Evolutionary conservation across 2,329 filamentous ascomycete genomes (phyloP), one percentile per base, ranked within the genome.

Genomic region (Phyllosticta paracitricarpa): DNA sequence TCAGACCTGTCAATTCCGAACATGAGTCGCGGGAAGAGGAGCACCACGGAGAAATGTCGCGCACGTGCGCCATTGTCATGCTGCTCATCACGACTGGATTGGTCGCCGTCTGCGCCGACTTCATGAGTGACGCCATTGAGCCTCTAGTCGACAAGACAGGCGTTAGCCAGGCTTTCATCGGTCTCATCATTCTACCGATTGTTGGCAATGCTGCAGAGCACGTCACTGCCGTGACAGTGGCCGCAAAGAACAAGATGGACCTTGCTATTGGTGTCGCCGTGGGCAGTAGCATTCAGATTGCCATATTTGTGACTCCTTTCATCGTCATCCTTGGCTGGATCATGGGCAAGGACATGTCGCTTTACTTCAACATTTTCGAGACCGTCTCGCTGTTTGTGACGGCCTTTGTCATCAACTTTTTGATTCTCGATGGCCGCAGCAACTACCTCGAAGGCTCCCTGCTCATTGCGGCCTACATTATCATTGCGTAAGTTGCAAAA

Each of bases 181-280:
- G 89, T 67, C 80, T 92, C 10, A 91, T 93, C 67, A 84, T 93
- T 58, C 77, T 93, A 4, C 89, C 89, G 8, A 91, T 92, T 67
- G 89, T 91, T n/a, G 88, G 89, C 51, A 92, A 92, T 68, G 89
- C 89, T 2, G 89, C 88, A 14, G 89, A 92, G 75, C 89, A 92
- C 77, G 87, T 89, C 22, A 91, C 89, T 0, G 89, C 89, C 6
- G 88, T 92, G 59, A 89, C 85, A 0, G 89, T 92, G 1, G 89
- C 89, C 6, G 82, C 86, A 67, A 91, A 91, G 79, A 89, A 91
- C 75, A 92, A 92, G 75, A 91, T 91, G 87, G 89, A 92, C 69
- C 77, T 92, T 8, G 86, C 89, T 2, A 91, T 92, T 65, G 89
- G 88, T 69, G 88, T 92, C 10, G 89, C 88, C 12, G 86, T 92